Evolutionary conservation across 169 alveolate genomes (phyloP).

Genomic region (Plasmodium reichenowi): DNA sequence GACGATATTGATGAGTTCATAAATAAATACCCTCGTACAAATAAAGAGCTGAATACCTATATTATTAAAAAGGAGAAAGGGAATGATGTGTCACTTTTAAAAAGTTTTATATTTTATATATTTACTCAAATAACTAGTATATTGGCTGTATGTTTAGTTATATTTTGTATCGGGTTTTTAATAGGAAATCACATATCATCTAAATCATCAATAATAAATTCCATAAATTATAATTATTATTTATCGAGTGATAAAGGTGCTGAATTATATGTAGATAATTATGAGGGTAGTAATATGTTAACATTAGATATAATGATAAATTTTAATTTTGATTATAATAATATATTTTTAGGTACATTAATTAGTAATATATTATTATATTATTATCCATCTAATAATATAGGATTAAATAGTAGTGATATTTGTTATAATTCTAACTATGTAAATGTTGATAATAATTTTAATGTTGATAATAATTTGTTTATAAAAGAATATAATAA

Average conservation of each 20-base stretch:
- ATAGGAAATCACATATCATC: slow-evolving; percentile 72
- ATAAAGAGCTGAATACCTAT: slow-evolving; percentile 60
- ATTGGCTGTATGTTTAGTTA: slow-evolving; percentile 50
- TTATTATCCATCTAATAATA: slow-evolving; percentile 71
- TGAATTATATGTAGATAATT: background rate
- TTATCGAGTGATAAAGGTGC: slow-evolving; percentile 40
- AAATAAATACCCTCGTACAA: slow-evolving; percentile 58
- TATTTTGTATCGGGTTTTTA: slow-evolving; percentile 65
- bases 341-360: slow-evolving; percentile 69
- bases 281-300: slow-evolving; percentile 3
- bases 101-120: slow-evolving; percentile 63
- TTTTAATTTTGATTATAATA: slow-evolving; percentile 70
- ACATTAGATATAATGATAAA: slow-evolving; percentile 38
- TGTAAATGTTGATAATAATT: background rate
- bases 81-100: slow-evolving; percentile 46
- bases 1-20: slow-evolving; percentile 65
- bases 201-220: slow-evolving; percentile 47
- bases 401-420: slow-evolving; percentile 19
- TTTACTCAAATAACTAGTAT: slow-evolving; percentile 70
- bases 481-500: background rate
- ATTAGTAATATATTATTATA: slow-evolving; percentile 29
- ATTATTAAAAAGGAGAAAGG: slow-evolving; percentile 52
- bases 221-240: slow-evolving; percentile 37
- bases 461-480: background rate
- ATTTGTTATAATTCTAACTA: slow-evolving; percentile 10